phyloP scores from a whole-genome alignment of 139 green algal species.

The Eudorina sp. region DNA sequence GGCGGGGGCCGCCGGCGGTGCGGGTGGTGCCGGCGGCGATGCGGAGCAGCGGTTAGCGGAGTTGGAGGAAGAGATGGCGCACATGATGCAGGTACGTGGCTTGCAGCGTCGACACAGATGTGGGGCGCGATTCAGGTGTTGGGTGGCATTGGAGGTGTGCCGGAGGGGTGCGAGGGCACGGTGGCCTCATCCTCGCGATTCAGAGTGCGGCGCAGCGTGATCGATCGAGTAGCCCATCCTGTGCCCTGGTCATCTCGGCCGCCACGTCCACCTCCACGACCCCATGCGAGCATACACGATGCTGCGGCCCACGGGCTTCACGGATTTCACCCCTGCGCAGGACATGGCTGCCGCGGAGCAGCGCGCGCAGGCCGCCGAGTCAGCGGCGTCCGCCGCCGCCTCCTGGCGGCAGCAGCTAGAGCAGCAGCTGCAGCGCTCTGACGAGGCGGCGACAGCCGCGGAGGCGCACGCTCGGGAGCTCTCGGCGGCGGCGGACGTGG shows the following conservation, averaged over 20 bases:
- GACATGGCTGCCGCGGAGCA: constrained; percentile 36
- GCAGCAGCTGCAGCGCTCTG: constrained; percentile 30
- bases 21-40: not conserved
- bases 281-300: no score
- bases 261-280: no score
- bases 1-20: not conserved
- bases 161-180: no score
- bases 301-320: no score
- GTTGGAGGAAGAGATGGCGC: constrained; percentile 25
- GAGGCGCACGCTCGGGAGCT: not conserved
- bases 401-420: constrained; percentile 25
- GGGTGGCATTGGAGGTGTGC: no score
- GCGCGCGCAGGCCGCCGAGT: constrained; percentile 25
- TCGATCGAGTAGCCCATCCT: no score
- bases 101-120: no score
- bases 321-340: constrained; percentile 17
- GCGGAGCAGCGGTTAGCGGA: not conserved
- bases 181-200: no score
- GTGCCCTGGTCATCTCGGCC: no score
- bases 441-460: constrained; percentile 2
- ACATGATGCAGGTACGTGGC: constrained; percentile 34
- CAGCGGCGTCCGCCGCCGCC: not conserved
- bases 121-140: no score
- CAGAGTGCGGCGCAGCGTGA: no score
- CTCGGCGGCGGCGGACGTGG: not conserved